Percentiles rank a stretch among this genome's conserved stretches.
These are phyloP conservation scores for Aspergillus cejpii DNA, from an alignment of 2,329 filamentous ascomycete genomes.

Conservation along the genomic window DNA sequence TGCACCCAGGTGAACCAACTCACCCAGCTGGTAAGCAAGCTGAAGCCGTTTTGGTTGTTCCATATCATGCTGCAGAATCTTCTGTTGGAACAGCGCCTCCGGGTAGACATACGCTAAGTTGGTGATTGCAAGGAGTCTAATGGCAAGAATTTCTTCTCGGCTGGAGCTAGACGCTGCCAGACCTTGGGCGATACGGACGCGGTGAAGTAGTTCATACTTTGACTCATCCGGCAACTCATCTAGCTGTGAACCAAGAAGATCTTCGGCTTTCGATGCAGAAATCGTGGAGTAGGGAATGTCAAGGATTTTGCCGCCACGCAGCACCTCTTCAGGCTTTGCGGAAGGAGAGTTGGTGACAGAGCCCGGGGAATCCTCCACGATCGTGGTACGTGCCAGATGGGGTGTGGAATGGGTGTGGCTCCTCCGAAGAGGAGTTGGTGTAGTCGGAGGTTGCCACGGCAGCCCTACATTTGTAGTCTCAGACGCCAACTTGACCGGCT, in stretches of 20 bases:
- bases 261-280: constrained; percentile 33
- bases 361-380: constrained; percentile 46
- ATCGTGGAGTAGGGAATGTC: constrained; percentile 55
- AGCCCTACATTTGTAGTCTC: constrained; percentile 27
- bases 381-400: constrained; percentile 42
- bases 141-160: constrained; percentile 68
- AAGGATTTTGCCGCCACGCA: constrained; percentile 48
- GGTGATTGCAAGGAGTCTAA: constrained; percentile 77
- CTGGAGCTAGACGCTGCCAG: constrained; percentile 59
- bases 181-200: constrained; percentile 75
- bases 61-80: constrained; percentile 76
- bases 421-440: constrained; percentile 69
- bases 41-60: constrained; percentile 87
- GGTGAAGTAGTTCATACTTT: constrained; percentile 78
- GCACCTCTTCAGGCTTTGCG: constrained; percentile 32
- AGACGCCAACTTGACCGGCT: constrained; percentile 28
- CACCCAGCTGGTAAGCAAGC: constrained; percentile 83
- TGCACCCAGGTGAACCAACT: constrained; percentile 77
- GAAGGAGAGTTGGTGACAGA: constrained; percentile 41
- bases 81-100: constrained; percentile 76
- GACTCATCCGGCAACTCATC: constrained; percentile 63
- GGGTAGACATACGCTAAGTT: constrained; percentile 86
- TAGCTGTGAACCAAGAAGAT: constrained; percentile 40
- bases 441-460: constrained; percentile 52
- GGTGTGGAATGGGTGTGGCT: constrained; percentile 56